Evolutionary conservation across 176 grass and related monocot species (phyloP).

Genomic region (Cenchrus purpureus): DNA sequence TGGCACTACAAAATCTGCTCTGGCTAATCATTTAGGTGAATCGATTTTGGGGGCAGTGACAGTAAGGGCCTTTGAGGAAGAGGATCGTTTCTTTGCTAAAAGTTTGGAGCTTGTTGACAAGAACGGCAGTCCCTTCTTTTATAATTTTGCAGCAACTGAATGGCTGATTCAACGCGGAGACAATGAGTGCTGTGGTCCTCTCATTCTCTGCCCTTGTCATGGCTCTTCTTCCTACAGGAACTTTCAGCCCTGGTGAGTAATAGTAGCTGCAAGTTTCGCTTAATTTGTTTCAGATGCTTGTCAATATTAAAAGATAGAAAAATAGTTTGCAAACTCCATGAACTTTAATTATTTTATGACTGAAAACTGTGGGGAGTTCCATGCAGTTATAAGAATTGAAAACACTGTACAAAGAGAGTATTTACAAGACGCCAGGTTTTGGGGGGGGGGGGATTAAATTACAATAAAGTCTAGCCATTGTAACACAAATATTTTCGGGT

Average conservation of each 20-base stretch:
- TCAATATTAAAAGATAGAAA: neutral
- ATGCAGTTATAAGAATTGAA: too few relatives aligned
- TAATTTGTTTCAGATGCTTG: neutral
- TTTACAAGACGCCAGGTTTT: too few relatives aligned
- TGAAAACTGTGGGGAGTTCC: too few relatives aligned
- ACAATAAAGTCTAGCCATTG: too few relatives aligned
- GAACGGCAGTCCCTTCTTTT: conserved; percentile 78
- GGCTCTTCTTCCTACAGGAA: conserved; percentile 75
- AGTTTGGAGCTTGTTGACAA: conserved; percentile 76
- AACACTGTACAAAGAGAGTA: too few relatives aligned
- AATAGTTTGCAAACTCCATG: neutral
- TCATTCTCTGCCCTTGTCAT: conserved; percentile 79
- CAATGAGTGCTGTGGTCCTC: conserved; percentile 70
- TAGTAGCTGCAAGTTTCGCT: neutral
- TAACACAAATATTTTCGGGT: too few relatives aligned
- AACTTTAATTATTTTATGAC: too few relatives aligned
- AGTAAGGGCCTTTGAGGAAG: conserved; percentile 80
- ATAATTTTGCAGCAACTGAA: conserved; percentile 86
- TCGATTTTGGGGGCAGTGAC: conserved; percentile 80
- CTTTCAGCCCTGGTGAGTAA: conserved; percentile 71
- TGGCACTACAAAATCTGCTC: conserved; percentile 86
- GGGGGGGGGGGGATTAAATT: too few relatives aligned
- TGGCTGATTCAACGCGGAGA: conserved; percentile 88
- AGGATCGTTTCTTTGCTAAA: conserved; percentile 83
- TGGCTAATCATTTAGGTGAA: conserved; percentile 84